Conservation (phyloP, 495 filamentous ascomycete genomes). For the Hypoxylon rickii region DNA sequence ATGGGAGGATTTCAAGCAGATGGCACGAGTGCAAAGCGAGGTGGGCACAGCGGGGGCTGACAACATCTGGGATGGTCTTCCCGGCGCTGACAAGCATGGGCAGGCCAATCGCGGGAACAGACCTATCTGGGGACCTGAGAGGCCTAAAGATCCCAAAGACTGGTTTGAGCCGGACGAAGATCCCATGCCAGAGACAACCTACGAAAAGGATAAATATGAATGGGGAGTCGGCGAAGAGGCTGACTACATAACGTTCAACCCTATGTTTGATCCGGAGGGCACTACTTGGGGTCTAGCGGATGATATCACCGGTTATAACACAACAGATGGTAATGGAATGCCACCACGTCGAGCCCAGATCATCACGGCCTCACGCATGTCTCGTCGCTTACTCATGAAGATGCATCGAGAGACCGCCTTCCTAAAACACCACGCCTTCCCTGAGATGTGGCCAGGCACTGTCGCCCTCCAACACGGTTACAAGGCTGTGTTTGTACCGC, state of each 20-base stretch:
- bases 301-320: slow-evolving; percentile 90
- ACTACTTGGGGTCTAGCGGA: slow-evolving; percentile 87
- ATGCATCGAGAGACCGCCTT: slow-evolving; percentile 91
- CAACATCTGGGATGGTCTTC: slow-evolving; percentile 65
- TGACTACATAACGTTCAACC: slow-evolving; percentile 91
- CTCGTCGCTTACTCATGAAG: slow-evolving; percentile 73
- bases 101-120: slow-evolving; percentile 57
- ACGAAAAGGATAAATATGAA: slow-evolving; percentile 76
- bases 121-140: slow-evolving; percentile 83
- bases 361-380: slow-evolving; percentile 82
- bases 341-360: slow-evolving; percentile 87
- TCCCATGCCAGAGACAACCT: slow-evolving; percentile 68
- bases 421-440: slow-evolving; percentile 85
- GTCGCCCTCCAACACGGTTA: slow-evolving; percentile 88
- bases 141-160: slow-evolving; percentile 64
- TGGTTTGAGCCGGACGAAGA: slow-evolving; percentile 72
- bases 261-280: slow-evolving; percentile 86
- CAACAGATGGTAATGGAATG: slow-evolving; percentile 54
- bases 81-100: slow-evolving; percentile 39
- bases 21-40: slow-evolving; percentile 88
- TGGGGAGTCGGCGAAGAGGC: slow-evolving; percentile 95
- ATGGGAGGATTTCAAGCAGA: slow-evolving; percentile 92
- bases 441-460: slow-evolving; percentile 93
- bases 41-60: slow-evolving; percentile 74
- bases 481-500: slow-evolving; percentile 93